Evolutionary conservation across 371 early-diverging fungal genomes (phyloP), one percentile per base, ranked within the genome.

Genomic region (Rhizopus stolonifer): DNA sequence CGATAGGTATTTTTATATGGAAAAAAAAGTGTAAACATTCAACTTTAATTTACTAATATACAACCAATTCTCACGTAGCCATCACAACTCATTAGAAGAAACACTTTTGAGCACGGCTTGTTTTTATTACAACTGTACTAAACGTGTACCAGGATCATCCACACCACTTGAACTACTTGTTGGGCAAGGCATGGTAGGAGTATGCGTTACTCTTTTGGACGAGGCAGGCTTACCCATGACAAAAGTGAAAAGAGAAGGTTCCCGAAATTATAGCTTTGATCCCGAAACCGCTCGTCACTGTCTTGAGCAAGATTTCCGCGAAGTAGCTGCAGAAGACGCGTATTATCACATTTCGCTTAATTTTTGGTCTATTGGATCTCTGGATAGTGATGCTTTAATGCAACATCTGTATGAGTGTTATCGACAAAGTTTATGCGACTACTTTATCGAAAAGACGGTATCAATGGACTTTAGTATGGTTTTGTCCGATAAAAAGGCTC

Each of bases 101-200:
- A 46, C 62, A 17, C 60, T 51, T 22, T 31, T 52, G 22, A 65
- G 63, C 2, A 52, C 64, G 0, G 60, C 44, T 23, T 71, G 74
- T 14, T 70, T 74, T 51, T 78, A 74, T 52, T 78, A 78, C 43
- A 78, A 74, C 42, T 77, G 77, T 13, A 69, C 59, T 32, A 68
- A 73, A 40, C 73, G 77, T 15, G 32, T 68, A 13, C 70, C 70
- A 7, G 72, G 72, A 0, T 38, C 65, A 3, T 72, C 76, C 0
- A 64, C 70, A 1, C 42, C 60, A 1, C 43, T 76, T 10, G 76
- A 76, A 51, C 34, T 70, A 22, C 34, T 58, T 9, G 70, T 57
- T 10, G 93, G 93, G 2, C 77, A 83, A 64, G 94, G 94, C 8
- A 66, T 90, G 21, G 87, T 86, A 0, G 85, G 85, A 18, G 75